Percentiles rank a stretch among this genome's conserved stretches.
phyloP scores from a whole-genome alignment of 2,329 filamentous ascomycete genomes.

The Trichoderma simmonsii region DNA sequence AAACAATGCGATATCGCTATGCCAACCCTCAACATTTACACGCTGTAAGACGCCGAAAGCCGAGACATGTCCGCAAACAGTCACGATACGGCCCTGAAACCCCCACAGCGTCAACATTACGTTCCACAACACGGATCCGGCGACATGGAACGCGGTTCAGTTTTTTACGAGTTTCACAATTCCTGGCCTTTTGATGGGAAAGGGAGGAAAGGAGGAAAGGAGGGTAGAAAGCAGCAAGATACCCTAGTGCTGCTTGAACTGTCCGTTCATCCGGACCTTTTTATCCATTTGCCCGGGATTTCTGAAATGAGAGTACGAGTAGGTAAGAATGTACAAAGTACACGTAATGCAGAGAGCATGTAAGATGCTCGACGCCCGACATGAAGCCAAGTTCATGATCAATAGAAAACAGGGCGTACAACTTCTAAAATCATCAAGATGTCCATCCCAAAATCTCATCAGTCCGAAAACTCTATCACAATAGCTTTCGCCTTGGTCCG shows the following conservation, averaged over 20 bases:
- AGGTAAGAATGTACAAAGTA: not conserved
- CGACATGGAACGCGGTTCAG: not conserved
- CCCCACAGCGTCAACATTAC: not conserved
- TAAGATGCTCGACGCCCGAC: not conserved
- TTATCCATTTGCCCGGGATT: not conserved
- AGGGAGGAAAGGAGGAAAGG: not conserved
- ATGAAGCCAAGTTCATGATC: not conserved
- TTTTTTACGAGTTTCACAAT: not conserved
- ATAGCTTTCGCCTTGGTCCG: not conserved
- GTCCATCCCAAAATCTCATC: not conserved
- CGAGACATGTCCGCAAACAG: conserved; percentile 4
- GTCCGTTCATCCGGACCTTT: not conserved
- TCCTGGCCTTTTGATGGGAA: not conserved
- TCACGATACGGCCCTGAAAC: not conserved
- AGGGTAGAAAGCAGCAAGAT: not conserved
- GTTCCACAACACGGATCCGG: not conserved
- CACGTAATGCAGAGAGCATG: not conserved
- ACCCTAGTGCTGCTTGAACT: not conserved
- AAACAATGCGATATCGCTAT: not conserved
- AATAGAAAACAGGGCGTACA: not conserved
- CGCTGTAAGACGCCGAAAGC: not conserved
- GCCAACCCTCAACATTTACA: not conserved
- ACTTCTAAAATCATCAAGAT: not conserved
- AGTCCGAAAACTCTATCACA: not conserved
- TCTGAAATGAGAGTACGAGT: not conserved